Evolutionary conservation across 192 early-diverging fungal genomes (phyloP).

Genomic region (Mortierella hygrophila): DNA sequence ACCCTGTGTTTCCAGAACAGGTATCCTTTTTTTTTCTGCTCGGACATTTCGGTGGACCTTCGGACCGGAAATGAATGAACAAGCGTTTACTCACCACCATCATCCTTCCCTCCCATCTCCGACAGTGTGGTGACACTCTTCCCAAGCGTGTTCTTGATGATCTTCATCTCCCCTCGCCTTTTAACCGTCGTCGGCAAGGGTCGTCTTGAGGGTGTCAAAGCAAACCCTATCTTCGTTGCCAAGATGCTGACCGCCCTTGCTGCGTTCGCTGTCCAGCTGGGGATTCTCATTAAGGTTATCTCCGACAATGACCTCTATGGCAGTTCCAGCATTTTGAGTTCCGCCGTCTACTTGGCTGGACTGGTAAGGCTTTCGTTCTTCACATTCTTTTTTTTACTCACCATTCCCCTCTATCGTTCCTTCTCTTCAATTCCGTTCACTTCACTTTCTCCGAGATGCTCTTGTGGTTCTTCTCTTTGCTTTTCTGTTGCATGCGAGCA

Average conservation of each 20-base stretch:
- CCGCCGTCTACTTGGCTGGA: background rate
- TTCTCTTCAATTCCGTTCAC: too few relatives aligned
- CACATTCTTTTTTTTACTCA: background rate
- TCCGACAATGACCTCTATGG: background rate
- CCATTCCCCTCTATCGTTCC: too few relatives aligned
- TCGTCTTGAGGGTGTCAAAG: conserved; percentile 7
- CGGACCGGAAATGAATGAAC: too few relatives aligned
- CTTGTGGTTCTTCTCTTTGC: background rate
- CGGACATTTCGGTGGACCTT: background rate
- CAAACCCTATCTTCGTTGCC: background rate
- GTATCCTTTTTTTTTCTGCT: conserved; percentile 5
- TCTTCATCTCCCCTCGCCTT: conserved; percentile 14
- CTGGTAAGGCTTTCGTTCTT: conserved; percentile 12
- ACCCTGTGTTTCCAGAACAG: conserved; percentile 39
- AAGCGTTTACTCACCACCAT: background rate
- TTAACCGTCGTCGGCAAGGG: conserved; percentile 15
- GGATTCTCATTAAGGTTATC: background rate
- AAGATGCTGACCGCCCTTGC: background rate
- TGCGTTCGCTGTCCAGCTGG: conserved; percentile 16
- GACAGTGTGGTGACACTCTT: conserved; percentile 16
- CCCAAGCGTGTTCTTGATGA: conserved; percentile 12
- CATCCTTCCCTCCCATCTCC: background rate
- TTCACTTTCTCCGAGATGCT: too few relatives aligned
- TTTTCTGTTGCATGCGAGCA: too few relatives aligned
- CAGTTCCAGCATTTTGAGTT: conserved; percentile 13